Conservation (phyloP, 768 basidiomycete species). For the Lentinula boryana region DNA sequence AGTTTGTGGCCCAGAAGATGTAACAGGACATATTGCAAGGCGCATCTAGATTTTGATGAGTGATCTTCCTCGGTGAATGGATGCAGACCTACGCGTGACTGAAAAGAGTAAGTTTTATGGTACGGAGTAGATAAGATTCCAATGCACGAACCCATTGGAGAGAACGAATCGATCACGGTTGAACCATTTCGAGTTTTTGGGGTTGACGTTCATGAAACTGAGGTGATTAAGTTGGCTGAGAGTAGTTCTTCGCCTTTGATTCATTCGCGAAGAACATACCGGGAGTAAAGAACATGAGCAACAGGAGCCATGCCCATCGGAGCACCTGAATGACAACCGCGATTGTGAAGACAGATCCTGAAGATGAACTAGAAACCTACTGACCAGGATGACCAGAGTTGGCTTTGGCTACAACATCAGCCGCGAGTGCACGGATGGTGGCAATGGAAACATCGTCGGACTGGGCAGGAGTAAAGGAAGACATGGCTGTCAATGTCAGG, state of each 20-base stretch:
- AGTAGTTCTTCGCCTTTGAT: neutral
- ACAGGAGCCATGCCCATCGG: slow-evolving; percentile 92
- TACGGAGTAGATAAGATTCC: neutral
- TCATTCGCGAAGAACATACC: slow-evolving; percentile 31
- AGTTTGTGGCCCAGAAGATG: slow-evolving; percentile 92
- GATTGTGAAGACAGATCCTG: slow-evolving; percentile 7
- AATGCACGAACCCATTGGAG: slow-evolving; percentile 77
- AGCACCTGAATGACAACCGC: slow-evolving; percentile 48
- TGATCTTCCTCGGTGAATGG: neutral
- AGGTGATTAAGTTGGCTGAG: slow-evolving; percentile 3
- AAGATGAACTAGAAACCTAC: slow-evolving; percentile 12
- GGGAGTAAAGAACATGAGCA: slow-evolving; percentile 74
- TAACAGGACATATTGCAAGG: slow-evolving; percentile 87
- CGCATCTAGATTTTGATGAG: slow-evolving; percentile 51
- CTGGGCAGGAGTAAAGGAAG: slow-evolving; percentile 30
- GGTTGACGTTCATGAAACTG: slow-evolving; percentile 86
- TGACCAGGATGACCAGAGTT: slow-evolving; percentile 92
- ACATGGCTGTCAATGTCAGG: slow-evolving; percentile 26
- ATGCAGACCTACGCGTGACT: slow-evolving; percentile 67
- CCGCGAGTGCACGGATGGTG: slow-evolving; percentile 73
- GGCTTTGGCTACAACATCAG: slow-evolving; percentile 75
- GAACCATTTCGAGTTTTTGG: slow-evolving; percentile 87
- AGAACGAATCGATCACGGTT: slow-evolving; percentile 97
- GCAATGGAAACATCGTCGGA: slow-evolving; percentile 57
- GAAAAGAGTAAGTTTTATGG: slow-evolving; percentile 11